Conservation (phyloP, 257 asterid genomes). For the Fraxinus pennsylvanica region DNA sequence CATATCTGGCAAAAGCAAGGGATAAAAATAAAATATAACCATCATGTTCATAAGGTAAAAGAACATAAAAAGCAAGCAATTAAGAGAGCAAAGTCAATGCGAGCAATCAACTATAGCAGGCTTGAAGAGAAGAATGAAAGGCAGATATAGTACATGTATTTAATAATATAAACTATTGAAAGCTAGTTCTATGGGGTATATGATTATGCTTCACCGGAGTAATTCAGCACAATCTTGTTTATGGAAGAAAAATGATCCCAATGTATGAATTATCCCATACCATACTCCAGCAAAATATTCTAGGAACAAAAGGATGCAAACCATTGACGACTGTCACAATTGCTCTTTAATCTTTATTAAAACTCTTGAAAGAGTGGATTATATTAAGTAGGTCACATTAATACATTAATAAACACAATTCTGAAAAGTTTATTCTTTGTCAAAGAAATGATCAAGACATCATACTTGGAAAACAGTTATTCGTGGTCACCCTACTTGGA, state of each 20-base stretch:
- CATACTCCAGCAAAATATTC: background rate
- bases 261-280: background rate
- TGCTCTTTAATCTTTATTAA: background rate
- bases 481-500: background rate
- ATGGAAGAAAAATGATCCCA: background rate
- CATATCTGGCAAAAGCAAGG: conserved; percentile 64
- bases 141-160: conserved; percentile 5
- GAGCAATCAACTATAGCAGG: background rate
- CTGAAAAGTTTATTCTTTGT: background rate
- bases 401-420: background rate
- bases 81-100: background rate
- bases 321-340: background rate
- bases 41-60: conserved; percentile 7
- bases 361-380: background rate
- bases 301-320: background rate
- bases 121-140: conserved; percentile 6
- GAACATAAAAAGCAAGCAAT: conserved; percentile 8
- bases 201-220: background rate
- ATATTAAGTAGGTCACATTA: background rate
- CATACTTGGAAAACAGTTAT: background rate
- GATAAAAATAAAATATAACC: conserved; percentile 18
- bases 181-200: background rate
- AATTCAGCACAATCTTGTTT: background rate
- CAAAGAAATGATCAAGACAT: background rate
- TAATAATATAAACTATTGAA: conserved; percentile 5